Base-by-base conservation (phyloP, 805 yeast species). In the Metschnikowia lunata region DNA sequence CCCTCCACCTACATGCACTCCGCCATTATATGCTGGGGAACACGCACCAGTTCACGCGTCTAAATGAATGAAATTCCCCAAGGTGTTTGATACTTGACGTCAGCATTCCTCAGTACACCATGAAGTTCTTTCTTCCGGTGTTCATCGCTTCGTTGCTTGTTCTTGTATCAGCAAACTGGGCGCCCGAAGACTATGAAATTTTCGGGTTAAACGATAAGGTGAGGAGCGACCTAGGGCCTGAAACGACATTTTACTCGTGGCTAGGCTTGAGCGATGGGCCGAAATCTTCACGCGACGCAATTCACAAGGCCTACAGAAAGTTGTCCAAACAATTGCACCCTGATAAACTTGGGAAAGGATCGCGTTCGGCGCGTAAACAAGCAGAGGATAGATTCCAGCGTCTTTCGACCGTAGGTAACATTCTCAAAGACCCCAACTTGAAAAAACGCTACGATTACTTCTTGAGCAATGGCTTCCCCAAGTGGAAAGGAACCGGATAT, bases 401-500 rank as follows among this genome's bases (percentile, higher is more conserved):
- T 27, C 74, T 93, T 31, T 85, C 93, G 30, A 63, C 82, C 26
- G 85, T 88, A 18, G 83, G 89, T 30, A 79, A 85, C 57, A 82
- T 90, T 43, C 70, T 90, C 38, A 75, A 91, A 52, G 73, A 71
- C 44, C 60, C 57, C 18, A 66, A 76, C 23, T 77, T 79, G 43
- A 72, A 73, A 46, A 78, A 82, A 49, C 74, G 88, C 7, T 93
- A 93, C 62, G 98, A 93, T 63, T 89, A 80, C 62, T 93, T 87
- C 64, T 69, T 86, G 42, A 71, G 78, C 35, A 76, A 79, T 53
- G 97, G 98, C 7, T 91, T 93, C 66, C 98, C 99, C 7, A 72
- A 75, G 49, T 88, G 85, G 77, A 80, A 81, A 46, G 87, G 82
- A 12, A 74, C 80, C 15, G 87, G 79, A 42, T 79, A 85, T 70